Conservation (phyloP, 202 grass and related monocot genomes). For the Setaria italica region DNA sequence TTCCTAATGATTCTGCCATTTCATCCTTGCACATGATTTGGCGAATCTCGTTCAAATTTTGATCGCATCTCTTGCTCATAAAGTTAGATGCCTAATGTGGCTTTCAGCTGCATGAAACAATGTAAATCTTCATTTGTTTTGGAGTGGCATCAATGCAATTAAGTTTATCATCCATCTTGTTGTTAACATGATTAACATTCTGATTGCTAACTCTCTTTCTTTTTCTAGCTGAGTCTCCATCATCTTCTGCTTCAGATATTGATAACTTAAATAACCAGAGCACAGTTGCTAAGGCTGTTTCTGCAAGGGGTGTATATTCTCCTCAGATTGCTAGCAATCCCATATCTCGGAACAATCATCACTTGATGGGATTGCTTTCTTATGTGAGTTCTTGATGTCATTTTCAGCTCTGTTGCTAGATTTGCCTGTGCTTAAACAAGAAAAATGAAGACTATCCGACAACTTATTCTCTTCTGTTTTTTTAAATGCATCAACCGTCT, state of each 20-base stretch:
- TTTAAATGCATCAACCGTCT: slow-evolving; percentile 5
- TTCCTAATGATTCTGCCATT: slow-evolving; percentile 8
- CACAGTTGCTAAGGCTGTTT: slow-evolving; percentile 63
- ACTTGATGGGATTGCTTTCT: slow-evolving; percentile 78
- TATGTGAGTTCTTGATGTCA: slow-evolving; percentile 71
- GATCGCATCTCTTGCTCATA: slow-evolving; percentile 32
- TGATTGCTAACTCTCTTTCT: slow-evolving; percentile 32
- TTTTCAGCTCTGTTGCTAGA: slow-evolving; percentile 13
- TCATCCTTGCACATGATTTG: slow-evolving; percentile 25
- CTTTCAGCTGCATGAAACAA: slow-evolving; percentile 38
- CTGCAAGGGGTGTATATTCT: slow-evolving; percentile 73
- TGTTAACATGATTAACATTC: slow-evolving; percentile 35
- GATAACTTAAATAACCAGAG: slow-evolving; percentile 94
- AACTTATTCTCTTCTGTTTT: background rate
- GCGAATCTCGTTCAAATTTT: slow-evolving; percentile 31
- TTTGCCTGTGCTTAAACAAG: slow-evolving; percentile 5
- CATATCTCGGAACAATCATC: slow-evolving; percentile 80
- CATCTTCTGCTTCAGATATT: slow-evolving; percentile 97
- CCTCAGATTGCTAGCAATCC: slow-evolving; percentile 72
- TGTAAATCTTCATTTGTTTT: slow-evolving; percentile 22
- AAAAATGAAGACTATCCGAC: background rate
- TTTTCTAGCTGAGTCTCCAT: slow-evolving; percentile 87
- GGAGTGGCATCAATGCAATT: slow-evolving; percentile 25
- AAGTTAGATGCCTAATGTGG: slow-evolving; percentile 23
- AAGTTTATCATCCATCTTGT: slow-evolving; percentile 24